Percentiles rank a stretch among this genome's conserved stretches.
These are phyloP conservation scores for Calonectria pauciramosa DNA, from an alignment of 2,329 filamentous ascomycete species.

Conservation along the genomic window DNA sequence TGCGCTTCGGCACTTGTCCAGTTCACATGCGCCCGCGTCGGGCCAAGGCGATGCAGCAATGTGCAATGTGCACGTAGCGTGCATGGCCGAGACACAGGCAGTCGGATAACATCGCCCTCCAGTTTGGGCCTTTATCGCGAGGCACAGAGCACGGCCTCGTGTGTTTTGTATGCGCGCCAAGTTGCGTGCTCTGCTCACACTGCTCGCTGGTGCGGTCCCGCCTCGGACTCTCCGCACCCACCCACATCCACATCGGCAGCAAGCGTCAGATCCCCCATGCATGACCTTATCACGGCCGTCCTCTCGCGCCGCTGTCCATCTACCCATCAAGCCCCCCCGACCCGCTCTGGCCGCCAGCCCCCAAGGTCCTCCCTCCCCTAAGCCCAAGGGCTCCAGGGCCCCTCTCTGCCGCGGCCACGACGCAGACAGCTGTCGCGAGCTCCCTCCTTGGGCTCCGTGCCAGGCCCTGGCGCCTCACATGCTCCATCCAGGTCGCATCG, in stretches of 20 bases:
- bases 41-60: neutral
- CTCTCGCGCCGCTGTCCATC: conserved; percentile 32
- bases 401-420: neutral
- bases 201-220: conserved; percentile 31
- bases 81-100: neutral
- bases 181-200: conserved; percentile 18
- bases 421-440: conserved; percentile 17
- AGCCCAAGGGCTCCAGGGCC: neutral
- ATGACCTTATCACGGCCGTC: conserved; percentile 44
- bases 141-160: neutral
- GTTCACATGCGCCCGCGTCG: neutral
- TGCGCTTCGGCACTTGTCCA: conserved; percentile 12
- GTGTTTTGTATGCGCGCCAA: conserved; percentile 8
- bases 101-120: neutral
- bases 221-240: conserved; percentile 39
- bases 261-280: conserved; percentile 46
- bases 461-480: neutral
- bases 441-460: conserved; percentile 9
- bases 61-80: too few species aligned
- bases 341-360: conserved; percentile 22
- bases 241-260: conserved; percentile 28
- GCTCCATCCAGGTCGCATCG: conserved; percentile 5
- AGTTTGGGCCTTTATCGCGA: neutral
- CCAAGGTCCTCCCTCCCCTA: neutral
- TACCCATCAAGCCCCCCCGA: conserved; percentile 12